A percentile compares a stretch with the other conserved stretches of the same genome.
These are phyloP conservation scores for Schizophyllum commune DNA, from an alignment of 1,284 basidiomycete genomes.

Conservation along the genomic window DNA sequence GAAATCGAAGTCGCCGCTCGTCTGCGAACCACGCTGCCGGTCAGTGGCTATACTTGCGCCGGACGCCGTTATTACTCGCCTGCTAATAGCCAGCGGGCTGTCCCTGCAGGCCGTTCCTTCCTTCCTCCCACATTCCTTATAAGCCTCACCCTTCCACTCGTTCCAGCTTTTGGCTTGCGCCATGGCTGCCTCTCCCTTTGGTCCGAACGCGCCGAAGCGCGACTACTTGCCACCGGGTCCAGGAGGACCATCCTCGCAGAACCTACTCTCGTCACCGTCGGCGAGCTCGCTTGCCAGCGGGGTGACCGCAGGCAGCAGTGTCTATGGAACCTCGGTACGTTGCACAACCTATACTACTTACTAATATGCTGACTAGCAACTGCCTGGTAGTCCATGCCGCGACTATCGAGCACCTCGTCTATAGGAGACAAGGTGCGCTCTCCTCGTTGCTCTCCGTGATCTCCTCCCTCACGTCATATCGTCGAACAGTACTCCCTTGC, in stretches of 20 bases:
- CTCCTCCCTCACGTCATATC: background rate
- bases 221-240: background rate
- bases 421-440: constrained; percentile 41
- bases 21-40: too few species aligned
- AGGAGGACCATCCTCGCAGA: background rate
- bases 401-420: constrained; percentile 16
- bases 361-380: too few species aligned
- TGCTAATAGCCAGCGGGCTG: background rate
- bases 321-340: too few species aligned
- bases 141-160: background rate
- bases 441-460: background rate
- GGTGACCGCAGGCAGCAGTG: too few species aligned
- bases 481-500: constrained; percentile 57
- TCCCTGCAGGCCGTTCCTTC: background rate
- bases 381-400: too few species aligned
- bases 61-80: background rate
- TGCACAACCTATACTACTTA: too few species aligned
- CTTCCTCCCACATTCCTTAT: background rate
- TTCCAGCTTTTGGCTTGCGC: background rate
- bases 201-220: background rate
- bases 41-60: background rate
- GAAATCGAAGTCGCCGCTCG: too few species aligned
- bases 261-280: background rate
- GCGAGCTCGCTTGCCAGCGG: background rate
- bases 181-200: background rate